Base-by-base conservation (phyloP, 1,284 basidiomycete species). In the Stereum hirsutum region DNA sequence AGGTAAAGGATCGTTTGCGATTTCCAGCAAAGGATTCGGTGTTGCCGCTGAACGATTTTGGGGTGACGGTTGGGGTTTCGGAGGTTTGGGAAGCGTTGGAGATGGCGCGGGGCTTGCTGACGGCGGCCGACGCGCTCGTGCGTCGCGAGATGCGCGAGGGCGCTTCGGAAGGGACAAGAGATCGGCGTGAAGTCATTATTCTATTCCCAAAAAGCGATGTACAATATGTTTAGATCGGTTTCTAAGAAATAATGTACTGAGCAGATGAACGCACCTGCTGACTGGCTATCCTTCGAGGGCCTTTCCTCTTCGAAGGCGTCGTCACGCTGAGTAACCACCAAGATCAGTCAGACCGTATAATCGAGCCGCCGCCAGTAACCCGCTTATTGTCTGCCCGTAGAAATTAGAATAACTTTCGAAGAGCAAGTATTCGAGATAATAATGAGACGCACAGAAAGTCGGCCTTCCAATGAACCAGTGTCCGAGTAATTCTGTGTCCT, bases 1-100 rank as follows among this genome's bases (percentile, higher is more conserved):
- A 58, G 54, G 31, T 46, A 44, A 30, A 44, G 34, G 24, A 55
- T n/a, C 45, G 28, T 48, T 42, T 10, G 49, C 39, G 5, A 60
- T 56, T 31, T 61, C 47, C 3, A 63, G 57, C 4, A 57, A 59
- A 42, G 58, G 57, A 42, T 62, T 60, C 12, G 57, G 52, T n/a
- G 52, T 49, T 8, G 47, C 47, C 11, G 43, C 52, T 68, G 68
- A 30, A 64, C 65, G 44, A 70, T 57, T 24, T 69, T 70, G 8
- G 70, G 65, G 47, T 62, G 59, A 6, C 43, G 38, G 47, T 61
- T 64, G 34, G 50, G 43, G 39, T 58, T 54, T 52, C 61, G 62
- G 42, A 51, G 43, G 37, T 61, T 50, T 3, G 60, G n/a, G n/a
- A 61, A 10, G 55, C 61, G 39, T 54, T 58, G 1, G 61, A 64